Evolutionary conservation across 2,329 filamentous ascomycete species (phyloP).

Genomic region (Aspergillus sp.): DNA sequence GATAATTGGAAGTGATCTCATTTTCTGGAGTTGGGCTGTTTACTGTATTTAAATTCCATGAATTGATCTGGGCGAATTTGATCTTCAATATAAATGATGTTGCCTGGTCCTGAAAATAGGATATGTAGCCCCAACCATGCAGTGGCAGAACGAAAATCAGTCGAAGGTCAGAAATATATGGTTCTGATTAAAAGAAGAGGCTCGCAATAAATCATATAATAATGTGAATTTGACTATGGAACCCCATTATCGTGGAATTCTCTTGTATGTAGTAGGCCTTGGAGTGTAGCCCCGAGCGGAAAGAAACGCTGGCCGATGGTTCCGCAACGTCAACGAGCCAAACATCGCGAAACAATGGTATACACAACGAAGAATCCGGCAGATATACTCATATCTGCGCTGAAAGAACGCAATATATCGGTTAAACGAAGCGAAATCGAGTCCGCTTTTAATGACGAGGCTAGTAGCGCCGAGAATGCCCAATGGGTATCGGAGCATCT

Average conservation of each 20-base stretch:
- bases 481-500: slow-evolving; percentile 30
- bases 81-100: no score
- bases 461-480: slow-evolving; percentile 11
- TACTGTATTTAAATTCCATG: not conserved
- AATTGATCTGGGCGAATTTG: no score
- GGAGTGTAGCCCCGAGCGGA: not conserved
- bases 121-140: no score
- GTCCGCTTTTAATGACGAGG: slow-evolving; percentile 19
- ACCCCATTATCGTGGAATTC: not conserved
- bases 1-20: not conserved
- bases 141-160: no score
- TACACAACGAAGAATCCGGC: slow-evolving; percentile 11
- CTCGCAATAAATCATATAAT: not conserved
- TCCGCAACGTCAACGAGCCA: not conserved
- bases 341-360: slow-evolving; percentile 11
- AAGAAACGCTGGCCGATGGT: not conserved
- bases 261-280: no score
- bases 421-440: slow-evolving; percentile 22
- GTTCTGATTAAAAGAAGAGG: not conserved
- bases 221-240: not conserved
- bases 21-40: not conserved
- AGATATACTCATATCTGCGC: slow-evolving; percentile 17
- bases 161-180: no score
- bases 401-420: slow-evolving; percentile 25
- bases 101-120: no score